These are phyloP conservation scores for Neltuma alba DNA, from an alignment of 306 rosid species.

Conservation along the genomic window DNA sequence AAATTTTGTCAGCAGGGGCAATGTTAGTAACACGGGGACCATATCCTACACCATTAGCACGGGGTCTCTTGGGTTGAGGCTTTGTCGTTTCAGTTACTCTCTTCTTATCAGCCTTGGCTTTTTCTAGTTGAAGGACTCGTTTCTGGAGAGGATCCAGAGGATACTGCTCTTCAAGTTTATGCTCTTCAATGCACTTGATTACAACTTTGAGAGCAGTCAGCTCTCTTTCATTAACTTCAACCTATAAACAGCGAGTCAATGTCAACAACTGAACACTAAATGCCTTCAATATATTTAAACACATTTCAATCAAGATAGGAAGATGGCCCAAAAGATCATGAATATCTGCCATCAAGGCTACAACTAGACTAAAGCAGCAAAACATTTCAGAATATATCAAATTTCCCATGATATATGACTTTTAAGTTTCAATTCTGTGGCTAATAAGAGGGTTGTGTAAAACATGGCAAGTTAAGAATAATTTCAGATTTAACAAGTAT, in stretches of 20 bases:
- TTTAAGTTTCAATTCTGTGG: background rate
- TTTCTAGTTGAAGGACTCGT: slow-evolving; percentile 73
- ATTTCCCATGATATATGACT: background rate
- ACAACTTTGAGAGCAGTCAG: slow-evolving; percentile 83
- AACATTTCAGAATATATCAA: background rate
- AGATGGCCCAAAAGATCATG: background rate
- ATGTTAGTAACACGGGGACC: slow-evolving; percentile 66
- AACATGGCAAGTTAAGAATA: background rate
- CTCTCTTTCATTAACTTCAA: slow-evolving; percentile 88
- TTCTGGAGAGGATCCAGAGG: slow-evolving; percentile 86
- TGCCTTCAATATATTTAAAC: slow-evolving; percentile 1
- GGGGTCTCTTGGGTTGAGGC: slow-evolving; percentile 98
- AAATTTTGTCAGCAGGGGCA: slow-evolving; percentile 62
- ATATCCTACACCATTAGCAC: slow-evolving; percentile 73
- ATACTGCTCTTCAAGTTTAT: slow-evolving; percentile 86
- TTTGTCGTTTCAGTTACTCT: slow-evolving; percentile 83
- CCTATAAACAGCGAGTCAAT: slow-evolving; percentile 49
- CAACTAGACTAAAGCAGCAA: background rate
- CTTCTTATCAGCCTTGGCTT: slow-evolving; percentile 95
- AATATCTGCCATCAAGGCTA: background rate
- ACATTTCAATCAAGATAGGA: background rate
- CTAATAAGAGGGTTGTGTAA: background rate
- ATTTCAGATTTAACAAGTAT: background rate
- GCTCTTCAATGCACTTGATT: slow-evolving; percentile 89
- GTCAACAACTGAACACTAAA: slow-evolving; percentile 15